These are phyloP conservation scores for Pseudevernia furfuracea DNA, from an alignment of 495 filamentous ascomycete species.

Conservation along the genomic window DNA sequence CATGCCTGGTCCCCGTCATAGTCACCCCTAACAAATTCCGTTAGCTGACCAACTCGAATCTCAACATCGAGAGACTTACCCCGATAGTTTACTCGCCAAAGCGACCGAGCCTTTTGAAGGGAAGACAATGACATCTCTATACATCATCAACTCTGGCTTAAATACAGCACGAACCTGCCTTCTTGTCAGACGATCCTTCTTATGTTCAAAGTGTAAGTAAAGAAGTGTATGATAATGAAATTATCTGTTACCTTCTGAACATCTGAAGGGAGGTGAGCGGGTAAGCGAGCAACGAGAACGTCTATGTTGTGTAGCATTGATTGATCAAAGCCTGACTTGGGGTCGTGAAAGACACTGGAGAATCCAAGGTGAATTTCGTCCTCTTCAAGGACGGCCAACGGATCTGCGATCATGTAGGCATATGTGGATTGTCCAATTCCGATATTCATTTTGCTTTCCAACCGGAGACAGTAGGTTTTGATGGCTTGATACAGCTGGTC, in stretches of 20 bases:
- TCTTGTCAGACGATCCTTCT: not conserved
- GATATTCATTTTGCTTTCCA: constrained; percentile 60
- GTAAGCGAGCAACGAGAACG: constrained; percentile 77
- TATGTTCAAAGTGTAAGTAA: not conserved
- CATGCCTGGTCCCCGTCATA: constrained; percentile 89
- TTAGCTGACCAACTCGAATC: not conserved
- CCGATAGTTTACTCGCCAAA: constrained; percentile 74
- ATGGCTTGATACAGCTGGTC: constrained; percentile 49
- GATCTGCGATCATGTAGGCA: constrained; percentile 76
- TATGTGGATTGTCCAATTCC: constrained; percentile 66
- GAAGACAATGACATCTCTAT: constrained; percentile 85
- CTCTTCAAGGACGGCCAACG: constrained; percentile 57
- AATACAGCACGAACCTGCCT: constrained; percentile 46
- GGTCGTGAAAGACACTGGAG: constrained; percentile 56
- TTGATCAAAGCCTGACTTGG: constrained; percentile 46
- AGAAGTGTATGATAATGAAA: not conserved
- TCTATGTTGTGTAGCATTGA: constrained; percentile 59
- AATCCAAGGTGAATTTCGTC: constrained; percentile 76
- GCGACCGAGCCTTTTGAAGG: constrained; percentile 59
- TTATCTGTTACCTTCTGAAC: constrained; percentile 55
- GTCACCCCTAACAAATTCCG: constrained; percentile 54
- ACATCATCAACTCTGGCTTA: constrained; percentile 59
- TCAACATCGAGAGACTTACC: constrained; percentile 5
- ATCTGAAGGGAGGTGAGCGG: constrained; percentile 73
- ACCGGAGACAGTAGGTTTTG: constrained; percentile 45